These are phyloP conservation scores for Diaporthe citrichinensis DNA, from an alignment of 2,329 filamentous ascomycete genomes.

Conservation along the genomic window DNA sequence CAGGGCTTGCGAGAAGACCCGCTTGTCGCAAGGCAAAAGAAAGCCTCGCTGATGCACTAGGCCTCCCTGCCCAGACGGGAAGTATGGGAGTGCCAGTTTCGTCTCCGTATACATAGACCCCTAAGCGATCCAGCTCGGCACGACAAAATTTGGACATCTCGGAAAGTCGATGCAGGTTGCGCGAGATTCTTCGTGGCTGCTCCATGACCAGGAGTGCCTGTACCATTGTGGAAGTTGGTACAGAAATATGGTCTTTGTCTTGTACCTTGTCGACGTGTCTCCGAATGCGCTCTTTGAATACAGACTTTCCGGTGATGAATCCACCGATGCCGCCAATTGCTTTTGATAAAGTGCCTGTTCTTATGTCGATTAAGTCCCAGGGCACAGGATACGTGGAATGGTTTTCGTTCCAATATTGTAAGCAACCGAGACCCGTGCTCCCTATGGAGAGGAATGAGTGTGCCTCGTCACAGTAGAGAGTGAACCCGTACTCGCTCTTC, in stretches of 20 bases:
- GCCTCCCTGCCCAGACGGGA: not conserved
- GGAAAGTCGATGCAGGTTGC: not conserved
- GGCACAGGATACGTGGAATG: constrained; percentile 33
- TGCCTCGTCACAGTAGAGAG: constrained; percentile 42
- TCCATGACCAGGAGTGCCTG: not conserved
- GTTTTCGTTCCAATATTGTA: constrained; percentile 42
- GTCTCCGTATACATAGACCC: not conserved
- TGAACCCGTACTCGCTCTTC: constrained; percentile 39
- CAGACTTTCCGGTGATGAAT: constrained; percentile 7
- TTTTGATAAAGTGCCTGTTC: constrained; percentile 42
- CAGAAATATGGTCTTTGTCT: not conserved
- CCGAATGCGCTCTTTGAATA: not conserved
- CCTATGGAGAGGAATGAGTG: constrained; percentile 42
- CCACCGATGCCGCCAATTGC: constrained; percentile 42
- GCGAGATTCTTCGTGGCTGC: not conserved
- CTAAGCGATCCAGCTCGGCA: not conserved
- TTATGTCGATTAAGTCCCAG: constrained; percentile 41
- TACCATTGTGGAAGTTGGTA: not conserved
- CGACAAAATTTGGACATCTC: not conserved
- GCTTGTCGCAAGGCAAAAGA: constrained; percentile 18
- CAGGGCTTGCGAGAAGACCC: constrained; percentile 37
- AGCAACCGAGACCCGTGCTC: constrained; percentile 40
- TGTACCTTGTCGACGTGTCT: not conserved
- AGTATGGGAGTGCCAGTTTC: not conserved
- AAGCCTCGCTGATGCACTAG: not conserved